phyloP scores from a whole-genome alignment of 202 grass and related monocot genomes.

The Setaria viridis region DNA sequence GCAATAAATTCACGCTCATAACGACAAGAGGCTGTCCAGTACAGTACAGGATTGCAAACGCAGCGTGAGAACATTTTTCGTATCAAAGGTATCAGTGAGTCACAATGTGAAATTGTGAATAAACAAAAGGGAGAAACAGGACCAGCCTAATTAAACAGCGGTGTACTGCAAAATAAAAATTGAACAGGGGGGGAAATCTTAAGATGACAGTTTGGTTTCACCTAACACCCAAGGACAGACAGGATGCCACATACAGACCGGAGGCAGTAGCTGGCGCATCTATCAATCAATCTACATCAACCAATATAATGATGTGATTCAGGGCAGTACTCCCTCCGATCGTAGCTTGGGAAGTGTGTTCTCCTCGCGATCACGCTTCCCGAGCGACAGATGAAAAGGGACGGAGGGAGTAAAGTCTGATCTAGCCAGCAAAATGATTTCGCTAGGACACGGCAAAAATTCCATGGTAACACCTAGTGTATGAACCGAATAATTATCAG shows the following conservation, averaged over 20 bases:
- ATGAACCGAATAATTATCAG: slow-evolving; percentile 9
- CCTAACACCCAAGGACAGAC: slow-evolving; percentile 41
- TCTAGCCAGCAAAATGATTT: slow-evolving; percentile 21
- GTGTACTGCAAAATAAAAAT: neutral
- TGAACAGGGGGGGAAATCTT: neutral
- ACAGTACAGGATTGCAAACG: neutral
- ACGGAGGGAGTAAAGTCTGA: neutral
- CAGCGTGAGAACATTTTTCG: neutral
- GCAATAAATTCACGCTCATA: slow-evolving; percentile 7
- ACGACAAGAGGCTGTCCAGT: neutral
- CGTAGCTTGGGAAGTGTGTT: too few relatives aligned
- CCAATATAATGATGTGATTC: slow-evolving; percentile 40
- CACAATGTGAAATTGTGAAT: neutral
- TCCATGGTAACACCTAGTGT: neutral
- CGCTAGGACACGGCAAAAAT: neutral
- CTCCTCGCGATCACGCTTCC: too few relatives aligned
- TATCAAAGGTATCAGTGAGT: neutral
- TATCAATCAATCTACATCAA: slow-evolving; percentile 24
- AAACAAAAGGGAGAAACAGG: neutral
- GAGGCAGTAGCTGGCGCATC: slow-evolving; percentile 49
- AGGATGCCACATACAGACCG: slow-evolving; percentile 40
- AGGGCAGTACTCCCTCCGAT: neutral
- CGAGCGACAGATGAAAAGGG: too few relatives aligned
- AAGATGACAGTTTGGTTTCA: slow-evolving; percentile 43
- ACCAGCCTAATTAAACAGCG: slow-evolving; percentile 5